Evolutionary conservation across 306 rosid genomes (phyloP).

Genomic region (Rubus parviflorus): DNA sequence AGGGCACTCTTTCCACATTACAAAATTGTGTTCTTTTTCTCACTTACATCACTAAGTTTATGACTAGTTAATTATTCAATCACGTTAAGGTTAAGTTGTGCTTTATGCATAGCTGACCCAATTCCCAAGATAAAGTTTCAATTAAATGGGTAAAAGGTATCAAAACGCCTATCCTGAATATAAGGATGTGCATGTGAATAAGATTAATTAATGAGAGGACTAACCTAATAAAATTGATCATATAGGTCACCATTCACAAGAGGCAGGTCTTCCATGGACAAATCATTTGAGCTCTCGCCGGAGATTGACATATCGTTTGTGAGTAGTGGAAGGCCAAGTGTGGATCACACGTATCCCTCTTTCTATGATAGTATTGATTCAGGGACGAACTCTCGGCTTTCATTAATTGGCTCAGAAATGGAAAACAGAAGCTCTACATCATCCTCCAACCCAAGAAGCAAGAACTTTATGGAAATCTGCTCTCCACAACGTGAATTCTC

Average conservation of each 20-base stretch:
- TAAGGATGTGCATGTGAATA: neutral
- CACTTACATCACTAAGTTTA: no score
- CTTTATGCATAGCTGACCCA: no score
- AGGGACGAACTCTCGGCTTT: constrained; percentile 32
- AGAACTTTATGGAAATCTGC: neutral
- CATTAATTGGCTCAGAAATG: constrained; percentile 30
- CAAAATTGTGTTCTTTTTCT: no score
- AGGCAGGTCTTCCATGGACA: constrained; percentile 30
- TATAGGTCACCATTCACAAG: constrained; percentile 55
- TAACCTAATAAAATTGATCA: neutral
- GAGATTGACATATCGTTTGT: constrained; percentile 60
- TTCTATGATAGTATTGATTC: constrained; percentile 33
- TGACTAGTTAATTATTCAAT: no score
- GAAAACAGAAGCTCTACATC: constrained; percentile 33
- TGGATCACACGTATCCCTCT: constrained; percentile 43
- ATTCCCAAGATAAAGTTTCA: no score
- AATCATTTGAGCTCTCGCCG: constrained; percentile 31
- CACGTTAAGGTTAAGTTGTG: no score
- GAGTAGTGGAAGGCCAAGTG: constrained; percentile 52
- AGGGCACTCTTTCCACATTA: no score
- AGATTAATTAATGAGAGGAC: neutral
- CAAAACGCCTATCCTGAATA: no score
- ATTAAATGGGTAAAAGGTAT: no score
- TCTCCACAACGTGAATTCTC: neutral
- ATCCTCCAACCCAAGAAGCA: neutral